phyloP scores from a whole-genome alignment of 1,139 yeast species.

The Meyerozyma elateridarum region DNA sequence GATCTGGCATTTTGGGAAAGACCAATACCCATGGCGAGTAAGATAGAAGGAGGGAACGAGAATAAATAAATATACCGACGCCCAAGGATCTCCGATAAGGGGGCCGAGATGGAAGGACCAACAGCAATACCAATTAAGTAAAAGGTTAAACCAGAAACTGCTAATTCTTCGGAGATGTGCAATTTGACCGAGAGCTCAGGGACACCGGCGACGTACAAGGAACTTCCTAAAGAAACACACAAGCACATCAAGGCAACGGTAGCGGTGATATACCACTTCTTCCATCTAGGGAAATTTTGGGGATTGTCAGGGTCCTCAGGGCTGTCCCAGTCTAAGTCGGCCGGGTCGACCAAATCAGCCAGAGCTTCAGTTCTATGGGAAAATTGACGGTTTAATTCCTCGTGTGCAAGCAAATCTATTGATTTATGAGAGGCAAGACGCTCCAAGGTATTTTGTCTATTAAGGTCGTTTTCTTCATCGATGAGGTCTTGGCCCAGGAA shows the following conservation, averaged over 20 bases:
- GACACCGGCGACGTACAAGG: slow-evolving; percentile 60
- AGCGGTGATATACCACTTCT: slow-evolving; percentile 61
- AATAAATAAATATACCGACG: slow-evolving; percentile 57
- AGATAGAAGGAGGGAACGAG: slow-evolving; percentile 64
- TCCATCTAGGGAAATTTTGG: slow-evolving; percentile 57
- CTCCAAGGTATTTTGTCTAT: slow-evolving; percentile 19
- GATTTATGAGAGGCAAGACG: slow-evolving; percentile 17
- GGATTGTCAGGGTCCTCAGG: slow-evolving; percentile 60
- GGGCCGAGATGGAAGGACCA: slow-evolving; percentile 76
- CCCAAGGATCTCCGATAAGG: slow-evolving; percentile 71
- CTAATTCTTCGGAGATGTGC: slow-evolving; percentile 52
- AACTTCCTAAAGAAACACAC: slow-evolving; percentile 68
- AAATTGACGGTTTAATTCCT: slow-evolving; percentile 7
- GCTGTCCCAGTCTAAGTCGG: slow-evolving; percentile 56
- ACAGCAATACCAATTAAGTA: slow-evolving; percentile 67
- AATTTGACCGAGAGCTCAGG: slow-evolving; percentile 45
- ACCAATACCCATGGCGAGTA: slow-evolving; percentile 75
- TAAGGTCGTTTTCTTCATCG: slow-evolving; percentile 17
- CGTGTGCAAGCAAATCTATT: slow-evolving; percentile 13
- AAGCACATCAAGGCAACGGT: slow-evolving; percentile 60
- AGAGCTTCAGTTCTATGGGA: slow-evolving; percentile 10
- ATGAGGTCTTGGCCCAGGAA: background rate
- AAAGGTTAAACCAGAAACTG: slow-evolving; percentile 63
- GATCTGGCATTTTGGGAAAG: slow-evolving; percentile 52
- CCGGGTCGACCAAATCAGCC: slow-evolving; percentile 28